Evolutionary conservation across 306 rosid species (phyloP).

Genomic region (Leucaena leucocephala): DNA sequence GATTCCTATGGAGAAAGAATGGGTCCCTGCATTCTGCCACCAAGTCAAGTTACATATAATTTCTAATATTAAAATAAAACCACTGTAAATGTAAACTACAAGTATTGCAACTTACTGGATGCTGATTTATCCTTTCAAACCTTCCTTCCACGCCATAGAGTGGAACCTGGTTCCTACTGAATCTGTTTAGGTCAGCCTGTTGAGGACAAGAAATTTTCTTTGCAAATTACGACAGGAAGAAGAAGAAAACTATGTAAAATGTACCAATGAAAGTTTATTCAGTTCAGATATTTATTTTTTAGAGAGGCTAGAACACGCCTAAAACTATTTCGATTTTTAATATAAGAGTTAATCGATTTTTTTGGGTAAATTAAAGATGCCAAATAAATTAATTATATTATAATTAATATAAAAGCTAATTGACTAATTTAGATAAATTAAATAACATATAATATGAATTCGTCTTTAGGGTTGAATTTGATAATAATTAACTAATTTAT

Average conservation of each 20-base stretch:
- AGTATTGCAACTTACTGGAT: constrained; percentile 72
- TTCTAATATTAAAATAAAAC: constrained; percentile 6
- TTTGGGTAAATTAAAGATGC: too few species aligned
- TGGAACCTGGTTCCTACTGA: constrained; percentile 76
- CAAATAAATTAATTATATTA: too few species aligned
- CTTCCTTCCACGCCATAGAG: constrained; percentile 86
- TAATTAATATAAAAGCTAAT: too few species aligned
- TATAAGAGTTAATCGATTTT: too few species aligned
- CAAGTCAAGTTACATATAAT: constrained; percentile 36
- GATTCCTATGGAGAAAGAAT: constrained; percentile 89
- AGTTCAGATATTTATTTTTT: not conserved
- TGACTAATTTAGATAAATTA: too few species aligned
- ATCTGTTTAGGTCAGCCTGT: constrained; percentile 82
- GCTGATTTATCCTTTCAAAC: constrained; percentile 93
- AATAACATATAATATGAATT: too few species aligned
- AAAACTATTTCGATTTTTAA: not conserved
- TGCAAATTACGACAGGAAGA: constrained; percentile 24
- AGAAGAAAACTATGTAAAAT: constrained; percentile 16
- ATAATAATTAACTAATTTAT: too few species aligned
- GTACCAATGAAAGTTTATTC: not conserved
- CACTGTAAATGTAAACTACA: constrained; percentile 31
- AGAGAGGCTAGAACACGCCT: not conserved
- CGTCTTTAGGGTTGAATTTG: too few species aligned
- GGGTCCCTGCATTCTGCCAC: constrained; percentile 79
- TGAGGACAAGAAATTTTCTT: constrained; percentile 31